Conservation (phyloP, 2,329 filamentous ascomycete species). For the Elsinoe fawcettii region DNA sequence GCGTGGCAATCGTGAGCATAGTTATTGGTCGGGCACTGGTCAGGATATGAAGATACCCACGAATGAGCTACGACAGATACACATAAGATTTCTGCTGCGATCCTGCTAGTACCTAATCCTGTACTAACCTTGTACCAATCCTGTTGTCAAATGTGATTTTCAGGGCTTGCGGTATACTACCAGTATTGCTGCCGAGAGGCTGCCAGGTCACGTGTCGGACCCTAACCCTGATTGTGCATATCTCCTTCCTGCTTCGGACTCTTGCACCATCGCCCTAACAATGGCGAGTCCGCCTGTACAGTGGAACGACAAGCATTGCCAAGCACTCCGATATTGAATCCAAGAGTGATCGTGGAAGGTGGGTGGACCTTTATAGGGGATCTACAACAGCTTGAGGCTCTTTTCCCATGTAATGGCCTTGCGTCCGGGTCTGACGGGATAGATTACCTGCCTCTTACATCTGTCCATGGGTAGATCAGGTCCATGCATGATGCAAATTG, state of each 20-base stretch:
- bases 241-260: not conserved
- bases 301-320: not conserved
- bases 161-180: too few relatives aligned
- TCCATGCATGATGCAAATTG: not conserved
- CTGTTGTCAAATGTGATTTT: too few relatives aligned
- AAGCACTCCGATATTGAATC: not conserved
- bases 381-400: not conserved
- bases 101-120: too few relatives aligned
- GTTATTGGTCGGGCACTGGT: not conserved
- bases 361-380: not conserved
- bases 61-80: not conserved
- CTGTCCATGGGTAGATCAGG: not conserved
- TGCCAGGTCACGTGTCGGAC: not conserved
- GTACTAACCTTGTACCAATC: too few relatives aligned
- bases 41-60: not conserved
- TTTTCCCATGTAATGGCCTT: not conserved
- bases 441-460: not conserved
- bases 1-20: too few relatives aligned
- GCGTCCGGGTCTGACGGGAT: not conserved
- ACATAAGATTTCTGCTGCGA: too few relatives aligned
- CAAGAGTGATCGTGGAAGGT: not conserved
- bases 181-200: too few relatives aligned
- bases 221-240: not conserved
- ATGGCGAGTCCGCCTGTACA: not conserved
- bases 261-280: slow-evolving; percentile 7